phyloP scores from a whole-genome alignment of 108 stramenopile species.

The Skeletonema marinoi region DNA sequence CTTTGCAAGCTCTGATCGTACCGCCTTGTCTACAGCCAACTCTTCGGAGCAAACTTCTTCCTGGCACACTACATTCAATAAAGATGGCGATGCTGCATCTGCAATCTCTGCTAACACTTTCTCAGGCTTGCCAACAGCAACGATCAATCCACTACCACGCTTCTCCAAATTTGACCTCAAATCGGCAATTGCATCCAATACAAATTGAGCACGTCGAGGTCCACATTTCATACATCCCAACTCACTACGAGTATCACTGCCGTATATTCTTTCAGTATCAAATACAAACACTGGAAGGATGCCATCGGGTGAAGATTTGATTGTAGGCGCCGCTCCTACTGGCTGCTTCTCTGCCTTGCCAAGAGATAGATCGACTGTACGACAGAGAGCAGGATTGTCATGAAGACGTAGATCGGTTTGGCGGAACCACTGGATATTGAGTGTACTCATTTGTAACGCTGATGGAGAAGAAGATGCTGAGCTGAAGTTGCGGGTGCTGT shows the following conservation, averaged over 20 bases:
- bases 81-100: background rate
- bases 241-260: slow-evolving; percentile 45
- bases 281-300: slow-evolving; percentile 83
- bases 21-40: slow-evolving; percentile 57
- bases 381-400: slow-evolving; percentile 77
- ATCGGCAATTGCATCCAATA: slow-evolving; percentile 74
- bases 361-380: slow-evolving; percentile 30
- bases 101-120: slow-evolving; percentile 49
- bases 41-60: slow-evolving; percentile 85
- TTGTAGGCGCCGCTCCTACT: slow-evolving; percentile 5
- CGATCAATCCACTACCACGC: slow-evolving; percentile 62
- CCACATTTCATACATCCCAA: slow-evolving; percentile 73
- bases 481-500: background rate
- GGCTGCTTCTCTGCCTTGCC: slow-evolving; percentile 9
- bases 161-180: slow-evolving; percentile 61
- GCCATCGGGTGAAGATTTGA: slow-evolving; percentile 4
- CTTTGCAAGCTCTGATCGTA: slow-evolving; percentile 41
- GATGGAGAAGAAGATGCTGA: background rate
- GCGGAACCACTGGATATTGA: slow-evolving; percentile 78
- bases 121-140: slow-evolving; percentile 71
- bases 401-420: slow-evolving; percentile 75
- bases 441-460: slow-evolving; percentile 16
- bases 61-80: slow-evolving; percentile 55
- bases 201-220: slow-evolving; percentile 74
- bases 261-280: slow-evolving; percentile 71